These are phyloP conservation scores for Pseudonitzschia pungens DNA, from an alignment of 108 stramenopile species.

Conservation along the genomic window DNA sequence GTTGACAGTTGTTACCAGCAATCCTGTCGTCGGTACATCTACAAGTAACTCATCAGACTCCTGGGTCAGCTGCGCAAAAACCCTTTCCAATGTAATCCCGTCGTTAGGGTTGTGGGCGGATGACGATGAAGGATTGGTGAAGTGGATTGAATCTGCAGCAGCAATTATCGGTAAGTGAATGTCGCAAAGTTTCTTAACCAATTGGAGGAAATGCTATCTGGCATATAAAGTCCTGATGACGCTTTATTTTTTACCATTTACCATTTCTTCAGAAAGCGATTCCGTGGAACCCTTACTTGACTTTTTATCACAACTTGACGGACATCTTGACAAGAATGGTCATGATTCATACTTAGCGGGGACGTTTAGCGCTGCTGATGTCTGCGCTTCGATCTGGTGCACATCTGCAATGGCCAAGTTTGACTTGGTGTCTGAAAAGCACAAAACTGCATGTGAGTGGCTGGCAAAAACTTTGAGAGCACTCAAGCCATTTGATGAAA, in stretches of 20 bases:
- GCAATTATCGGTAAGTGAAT: neutral
- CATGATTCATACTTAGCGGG: constrained; percentile 9
- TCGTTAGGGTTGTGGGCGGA: constrained; percentile 30
- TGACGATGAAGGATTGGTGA: constrained; percentile 21
- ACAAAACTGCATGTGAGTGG: constrained; percentile 19
- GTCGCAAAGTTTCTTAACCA: too few species aligned
- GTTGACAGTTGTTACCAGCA: constrained; percentile 25
- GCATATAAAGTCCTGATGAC: neutral
- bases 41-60: constrained; percentile 15
- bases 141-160: constrained; percentile 36
- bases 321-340: constrained; percentile 4
- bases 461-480: constrained; percentile 17
- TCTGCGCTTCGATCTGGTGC: constrained; percentile 36
- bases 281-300: constrained; percentile 10
- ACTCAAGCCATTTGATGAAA: constrained; percentile 17
- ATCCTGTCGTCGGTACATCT: constrained; percentile 18
- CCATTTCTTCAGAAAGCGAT: neutral
- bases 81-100: constrained; percentile 33
- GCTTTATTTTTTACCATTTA: neutral
- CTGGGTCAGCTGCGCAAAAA: constrained; percentile 35
- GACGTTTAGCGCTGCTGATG: constrained; percentile 37
- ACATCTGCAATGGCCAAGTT: constrained; percentile 24
- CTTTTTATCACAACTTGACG: constrained; percentile 21
- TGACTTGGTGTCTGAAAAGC: neutral
- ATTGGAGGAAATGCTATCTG: neutral